Evolutionary conservation across 2,329 filamentous ascomycete species (phyloP).

Genomic region (Cryphonectria naterciae): DNA sequence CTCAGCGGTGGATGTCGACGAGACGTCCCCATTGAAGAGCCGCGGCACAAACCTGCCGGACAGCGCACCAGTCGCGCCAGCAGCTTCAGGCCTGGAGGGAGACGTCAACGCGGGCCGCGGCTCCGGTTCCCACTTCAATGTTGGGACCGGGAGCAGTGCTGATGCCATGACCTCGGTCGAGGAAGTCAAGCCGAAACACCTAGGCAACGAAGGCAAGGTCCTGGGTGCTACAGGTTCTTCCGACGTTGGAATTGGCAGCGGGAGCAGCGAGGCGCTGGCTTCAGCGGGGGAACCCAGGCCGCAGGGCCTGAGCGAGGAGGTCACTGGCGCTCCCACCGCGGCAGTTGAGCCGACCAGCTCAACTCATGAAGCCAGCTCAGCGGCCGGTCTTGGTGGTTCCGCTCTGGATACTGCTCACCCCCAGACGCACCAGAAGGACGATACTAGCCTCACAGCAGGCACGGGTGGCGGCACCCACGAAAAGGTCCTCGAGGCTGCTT

Average conservation of each 20-base stretch:
- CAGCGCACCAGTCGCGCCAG: not conserved
- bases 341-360: not conserved
- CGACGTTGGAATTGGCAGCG: not conserved
- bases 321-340: not conserved
- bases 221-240: not conserved
- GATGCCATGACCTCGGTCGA: not conserved
- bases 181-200: conserved; percentile 1
- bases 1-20: not conserved
- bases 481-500: not conserved
- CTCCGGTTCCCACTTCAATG: not conserved
- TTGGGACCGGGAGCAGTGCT: not conserved
- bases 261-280: not conserved
- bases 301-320: not conserved
- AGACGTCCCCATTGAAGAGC: not conserved
- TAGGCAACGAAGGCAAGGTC: conserved; percentile 10
- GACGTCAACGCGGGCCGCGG: not conserved
- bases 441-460: not conserved
- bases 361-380: not conserved
- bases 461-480: not conserved
- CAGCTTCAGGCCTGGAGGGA: not conserved
- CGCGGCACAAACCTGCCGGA: not conserved
- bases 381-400: not conserved
- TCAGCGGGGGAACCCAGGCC: not conserved
- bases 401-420: not conserved
- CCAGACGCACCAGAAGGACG: not conserved